Evolutionary conservation across 305 asterid species (phyloP).

Genomic region (Withania somnifera): DNA sequence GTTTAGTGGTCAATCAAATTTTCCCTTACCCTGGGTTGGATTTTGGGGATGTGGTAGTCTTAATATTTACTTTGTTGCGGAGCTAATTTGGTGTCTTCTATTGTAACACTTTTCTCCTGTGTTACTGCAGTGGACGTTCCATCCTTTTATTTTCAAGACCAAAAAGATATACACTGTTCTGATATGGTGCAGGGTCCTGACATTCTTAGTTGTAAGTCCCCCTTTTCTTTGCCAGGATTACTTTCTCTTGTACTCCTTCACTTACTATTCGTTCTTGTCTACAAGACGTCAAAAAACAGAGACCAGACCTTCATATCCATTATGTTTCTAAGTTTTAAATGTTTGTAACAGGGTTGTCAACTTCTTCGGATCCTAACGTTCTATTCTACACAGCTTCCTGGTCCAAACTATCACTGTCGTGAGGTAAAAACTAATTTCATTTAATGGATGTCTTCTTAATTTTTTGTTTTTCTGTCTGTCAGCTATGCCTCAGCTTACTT

Average conservation of each 20-base stretch:
- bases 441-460: not conserved
- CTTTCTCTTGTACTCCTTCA: not conserved
- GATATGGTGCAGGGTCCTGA: conserved; percentile 90
- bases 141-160: conserved; percentile 83
- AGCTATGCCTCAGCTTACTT: not conserved
- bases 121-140: conserved; percentile 88
- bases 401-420: conserved; percentile 96
- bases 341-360: conserved; percentile 67
- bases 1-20: not conserved
- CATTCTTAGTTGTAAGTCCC: conserved; percentile 76
- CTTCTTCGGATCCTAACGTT: conserved; percentile 76
- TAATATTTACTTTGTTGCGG: not conserved
- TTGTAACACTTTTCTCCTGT: not conserved
- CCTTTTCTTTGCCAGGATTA: not conserved
- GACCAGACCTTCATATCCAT: not conserved
- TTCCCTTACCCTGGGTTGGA: not conserved
- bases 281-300: not conserved
- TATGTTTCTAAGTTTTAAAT: not conserved
- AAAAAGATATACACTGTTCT: conserved; percentile 90
- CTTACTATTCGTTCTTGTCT: not conserved
- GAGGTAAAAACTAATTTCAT: conserved; percentile 41
- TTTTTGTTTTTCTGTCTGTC: not conserved
- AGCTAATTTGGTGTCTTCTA: not conserved
- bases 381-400: conserved; percentile 95
- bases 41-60: not conserved